Base-by-base conservation (phyloP, 495 filamentous ascomycete genomes). In the Endocarpon pusillum region DNA sequence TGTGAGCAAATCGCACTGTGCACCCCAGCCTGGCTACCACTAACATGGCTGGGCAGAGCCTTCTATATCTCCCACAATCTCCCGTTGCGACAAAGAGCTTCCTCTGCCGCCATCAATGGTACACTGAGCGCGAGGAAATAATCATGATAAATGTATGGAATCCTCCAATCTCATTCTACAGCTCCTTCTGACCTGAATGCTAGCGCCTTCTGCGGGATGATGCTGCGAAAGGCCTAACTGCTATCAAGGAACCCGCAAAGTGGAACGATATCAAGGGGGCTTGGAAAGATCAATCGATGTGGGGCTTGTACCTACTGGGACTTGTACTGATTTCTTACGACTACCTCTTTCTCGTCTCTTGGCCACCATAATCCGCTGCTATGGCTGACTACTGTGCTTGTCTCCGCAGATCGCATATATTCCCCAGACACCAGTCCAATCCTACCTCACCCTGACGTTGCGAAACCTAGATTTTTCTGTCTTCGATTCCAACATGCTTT, bases 371-470 rank as follows among this genome's bases (percentile, higher is more conserved):
- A n/a, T n/a, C n/a, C n/a, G n/a, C n/a, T n/a, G n/a, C n/a, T n/a
- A n/a, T n/a, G n/a, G n/a, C n/a, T n/a, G n/a, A n/a, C n/a, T n/a
- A n/a, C n/a, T n/a, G n/a, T n/a, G n/a, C n/a, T n/a, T n/a, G n/a
- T n/a, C n/a, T n/a, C n/a, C n/a, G n/a, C n/a, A n/a, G n/a, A 48
- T 66, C 16, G 57, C 59, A 29, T 63, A 65, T 35, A 64, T 66
- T 24, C 61, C 61, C 3, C 51, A 53, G 14, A 44, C 43, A 12
- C 64, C 64, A 3, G 53, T 58, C 3, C 48, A 53, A 19, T 42
- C 37, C 1, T 66, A 66, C 38, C 41, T 64, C 10, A 51, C 58
- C 0, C 51, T 65, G 4, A 61, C 46, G 3, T 46, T 65, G 3
- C 51, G 47, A 16, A 39, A 50, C 16, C 37, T 61, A 16, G 60